Percentiles rank a stretch among this genome's conserved stretches.
Conservation (phyloP, 495 filamentous ascomycete species). For the Echria macrotheca region DNA sequence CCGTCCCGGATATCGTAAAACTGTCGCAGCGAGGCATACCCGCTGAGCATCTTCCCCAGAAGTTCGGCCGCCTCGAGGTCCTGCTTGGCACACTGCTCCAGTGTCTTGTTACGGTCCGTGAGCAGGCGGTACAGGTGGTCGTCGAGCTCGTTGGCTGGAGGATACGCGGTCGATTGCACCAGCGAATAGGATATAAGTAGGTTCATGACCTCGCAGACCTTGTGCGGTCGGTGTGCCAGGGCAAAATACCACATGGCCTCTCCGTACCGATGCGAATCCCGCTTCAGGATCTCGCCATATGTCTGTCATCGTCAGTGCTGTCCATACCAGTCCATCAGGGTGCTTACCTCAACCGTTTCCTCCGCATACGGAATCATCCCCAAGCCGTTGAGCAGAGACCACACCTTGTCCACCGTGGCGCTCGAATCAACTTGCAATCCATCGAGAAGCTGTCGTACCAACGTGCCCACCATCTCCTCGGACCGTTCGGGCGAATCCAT, state of each 20-base stretch:
- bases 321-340: no score
- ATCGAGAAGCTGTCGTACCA: conserved; percentile 54
- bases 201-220: conserved; percentile 75
- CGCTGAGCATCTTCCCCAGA: conserved; percentile 76
- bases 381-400: conserved; percentile 61
- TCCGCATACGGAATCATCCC: conserved; percentile 66
- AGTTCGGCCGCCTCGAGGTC: conserved; percentile 75
- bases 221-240: conserved; percentile 64
- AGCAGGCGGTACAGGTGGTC: conserved; percentile 59
- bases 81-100: conserved; percentile 56
- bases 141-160: conserved; percentile 62
- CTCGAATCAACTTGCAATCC: conserved; percentile 58
- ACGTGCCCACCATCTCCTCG: conserved; percentile 55
- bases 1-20: conserved; percentile 81
- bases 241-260: conserved; percentile 81
- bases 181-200: conserved; percentile 83
- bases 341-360: conserved; percentile 70
- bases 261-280: conserved; percentile 67
- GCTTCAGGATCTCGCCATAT: conserved; percentile 66
- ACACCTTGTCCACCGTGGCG: conserved; percentile 67
- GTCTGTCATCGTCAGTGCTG: conserved; percentile 44
- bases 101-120: conserved; percentile 56
- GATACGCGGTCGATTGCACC: conserved; percentile 73
- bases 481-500: conserved; percentile 61
- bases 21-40: conserved; percentile 79